Percentiles rank a stretch among this genome's conserved stretches.
These are phyloP conservation scores for Uncinocarpus reesii DNA, from an alignment of 2,329 filamentous ascomycete genomes.

Conservation along the genomic window DNA sequence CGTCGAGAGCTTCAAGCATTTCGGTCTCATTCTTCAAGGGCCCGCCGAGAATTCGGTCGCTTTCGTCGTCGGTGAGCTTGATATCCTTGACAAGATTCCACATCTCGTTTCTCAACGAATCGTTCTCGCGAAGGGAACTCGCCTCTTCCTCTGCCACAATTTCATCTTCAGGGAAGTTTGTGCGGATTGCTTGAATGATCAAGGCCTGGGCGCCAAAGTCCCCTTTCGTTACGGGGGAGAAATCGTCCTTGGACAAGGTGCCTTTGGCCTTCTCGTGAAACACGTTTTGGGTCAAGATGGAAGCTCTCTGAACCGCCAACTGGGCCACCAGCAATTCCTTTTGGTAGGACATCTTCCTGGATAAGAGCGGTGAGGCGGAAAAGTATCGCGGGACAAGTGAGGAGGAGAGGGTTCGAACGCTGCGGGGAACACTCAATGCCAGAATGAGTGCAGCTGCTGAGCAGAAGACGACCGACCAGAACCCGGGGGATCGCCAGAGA, in stretches of 20 bases:
- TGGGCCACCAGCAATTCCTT: slow-evolving; percentile 75
- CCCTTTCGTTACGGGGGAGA: slow-evolving; percentile 91
- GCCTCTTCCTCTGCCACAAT: slow-evolving; percentile 96
- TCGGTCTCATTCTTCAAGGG: slow-evolving; percentile 53
- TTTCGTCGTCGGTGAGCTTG: slow-evolving; percentile 54
- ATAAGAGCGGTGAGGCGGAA: slow-evolving; percentile 19
- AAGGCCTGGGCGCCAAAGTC: slow-evolving; percentile 96
- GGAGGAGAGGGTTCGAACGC: slow-evolving; percentile 24
- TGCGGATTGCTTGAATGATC: slow-evolving; percentile 80
- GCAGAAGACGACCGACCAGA: slow-evolving; percentile 8
- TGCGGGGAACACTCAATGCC: slow-evolving; percentile 31
- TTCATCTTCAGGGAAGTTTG: slow-evolving; percentile 81
- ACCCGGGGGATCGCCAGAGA: slow-evolving; percentile 4
- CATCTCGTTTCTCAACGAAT: slow-evolving; percentile 59
- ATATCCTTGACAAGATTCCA: slow-evolving; percentile 72
- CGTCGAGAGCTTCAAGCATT: slow-evolving; percentile 50
- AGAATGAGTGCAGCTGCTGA: slow-evolving; percentile 27
- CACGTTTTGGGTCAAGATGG: slow-evolving; percentile 64
- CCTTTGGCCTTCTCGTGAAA: slow-evolving; percentile 87
- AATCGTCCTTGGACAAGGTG: slow-evolving; percentile 87
- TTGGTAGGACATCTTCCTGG: slow-evolving; percentile 47
- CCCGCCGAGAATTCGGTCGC: slow-evolving; percentile 60
- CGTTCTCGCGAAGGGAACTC: slow-evolving; percentile 62
- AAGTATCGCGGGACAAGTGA: slow-evolving; percentile 15
- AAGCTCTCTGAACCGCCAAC: slow-evolving; percentile 76